A percentile compares a stretch with the other conserved stretches of the same genome.
Conservation (phyloP, 139 green algal genomes). For the Coelastrella sp. region DNA sequence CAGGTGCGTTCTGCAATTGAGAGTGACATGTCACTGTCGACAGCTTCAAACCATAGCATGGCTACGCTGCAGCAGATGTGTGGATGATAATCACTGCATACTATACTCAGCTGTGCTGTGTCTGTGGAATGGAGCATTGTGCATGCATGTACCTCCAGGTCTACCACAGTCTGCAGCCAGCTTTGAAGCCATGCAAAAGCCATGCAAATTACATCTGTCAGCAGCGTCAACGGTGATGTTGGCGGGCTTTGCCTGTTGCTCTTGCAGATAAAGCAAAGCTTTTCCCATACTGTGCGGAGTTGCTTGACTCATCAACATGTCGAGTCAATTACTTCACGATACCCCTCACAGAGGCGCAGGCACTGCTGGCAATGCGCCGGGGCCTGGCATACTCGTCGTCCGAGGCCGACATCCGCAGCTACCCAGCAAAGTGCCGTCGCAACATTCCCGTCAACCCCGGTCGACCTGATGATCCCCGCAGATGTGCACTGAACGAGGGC, state of each 20-base stretch:
- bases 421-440: not conserved
- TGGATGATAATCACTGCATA: not conserved
- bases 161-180: not conserved
- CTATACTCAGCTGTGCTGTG: not conserved
- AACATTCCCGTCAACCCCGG: slow-evolving; percentile 3
- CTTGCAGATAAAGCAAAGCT: slow-evolving; percentile 22
- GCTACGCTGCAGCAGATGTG: not conserved
- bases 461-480: slow-evolving; percentile 1
- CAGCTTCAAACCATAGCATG: not conserved
- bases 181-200: not conserved
- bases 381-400: not conserved
- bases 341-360: slow-evolving; percentile 18
- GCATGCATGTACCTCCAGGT: not conserved
- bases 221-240: not conserved
- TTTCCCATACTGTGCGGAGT: slow-evolving; percentile 1
- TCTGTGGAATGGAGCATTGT: not conserved
- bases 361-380: slow-evolving; percentile 2
- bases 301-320: not conserved
- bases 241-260: not conserved
- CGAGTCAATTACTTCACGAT: slow-evolving; percentile 23
- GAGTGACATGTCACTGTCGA: no score
- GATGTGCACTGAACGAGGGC: not conserved
- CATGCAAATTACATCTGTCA: not conserved
- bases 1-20: not conserved
- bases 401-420: not conserved